Evolutionary conservation across 371 early-diverging fungal genomes (phyloP).

Genomic region (Fennellomyces sp.): DNA sequence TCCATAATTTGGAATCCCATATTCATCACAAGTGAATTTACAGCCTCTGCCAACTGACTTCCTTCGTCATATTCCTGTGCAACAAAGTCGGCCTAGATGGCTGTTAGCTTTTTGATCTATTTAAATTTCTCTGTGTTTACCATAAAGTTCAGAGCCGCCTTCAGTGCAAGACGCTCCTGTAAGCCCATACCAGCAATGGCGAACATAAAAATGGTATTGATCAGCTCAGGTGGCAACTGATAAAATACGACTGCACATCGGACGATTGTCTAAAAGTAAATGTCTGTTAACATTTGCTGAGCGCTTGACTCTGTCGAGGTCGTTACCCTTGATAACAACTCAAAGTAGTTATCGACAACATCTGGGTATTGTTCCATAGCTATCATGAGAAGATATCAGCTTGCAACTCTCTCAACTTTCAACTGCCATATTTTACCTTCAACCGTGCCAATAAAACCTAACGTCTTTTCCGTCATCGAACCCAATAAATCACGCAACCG

Average conservation of each 20-base stretch:
- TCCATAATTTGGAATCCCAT: constrained; percentile 61
- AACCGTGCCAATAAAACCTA: constrained; percentile 50
- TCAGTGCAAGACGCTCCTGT: constrained; percentile 65
- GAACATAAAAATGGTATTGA: constrained; percentile 52
- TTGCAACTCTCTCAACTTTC: neutral
- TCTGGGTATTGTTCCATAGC: constrained; percentile 50
- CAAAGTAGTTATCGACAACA: constrained; percentile 47
- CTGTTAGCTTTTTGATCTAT: neutral
- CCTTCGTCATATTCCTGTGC: constrained; percentile 49
- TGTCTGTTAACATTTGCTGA: neutral
- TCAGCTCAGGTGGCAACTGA: constrained; percentile 50
- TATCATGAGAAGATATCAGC: constrained; percentile 14
- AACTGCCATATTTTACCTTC: constrained; percentile 33
- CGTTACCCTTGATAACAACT: constrained; percentile 56
- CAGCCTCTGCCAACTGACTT: constrained; percentile 36
- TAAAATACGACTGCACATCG: constrained; percentile 62
- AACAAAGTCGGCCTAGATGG: constrained; percentile 52
- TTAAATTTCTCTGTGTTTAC: constrained; percentile 29
- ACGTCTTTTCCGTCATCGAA: constrained; percentile 44
- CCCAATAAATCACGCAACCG: constrained; percentile 46
- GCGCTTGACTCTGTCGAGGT: neutral
- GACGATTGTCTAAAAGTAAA: constrained; percentile 42
- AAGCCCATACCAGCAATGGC: constrained; percentile 59
- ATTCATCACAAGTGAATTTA: constrained; percentile 45
- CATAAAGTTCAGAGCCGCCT: constrained; percentile 62